These are phyloP conservation scores for Phoma sp. DNA, from an alignment of 2,329 filamentous ascomycete species.

Conservation along the genomic window DNA sequence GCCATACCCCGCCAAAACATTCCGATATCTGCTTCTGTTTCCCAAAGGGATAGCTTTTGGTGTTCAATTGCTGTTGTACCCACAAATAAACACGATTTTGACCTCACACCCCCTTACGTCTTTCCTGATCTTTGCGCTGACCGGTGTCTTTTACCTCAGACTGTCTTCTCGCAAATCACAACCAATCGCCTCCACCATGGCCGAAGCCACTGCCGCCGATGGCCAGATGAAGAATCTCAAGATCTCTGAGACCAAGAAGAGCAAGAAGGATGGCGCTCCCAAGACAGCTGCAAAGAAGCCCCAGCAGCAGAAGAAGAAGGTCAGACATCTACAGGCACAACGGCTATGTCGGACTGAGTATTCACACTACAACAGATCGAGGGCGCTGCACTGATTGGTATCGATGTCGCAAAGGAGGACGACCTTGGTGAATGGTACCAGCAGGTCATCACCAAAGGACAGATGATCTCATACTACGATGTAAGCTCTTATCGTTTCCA, in stretches of 20 bases:
- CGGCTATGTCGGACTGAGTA: neutral
- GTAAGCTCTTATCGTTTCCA: constrained; percentile 43
- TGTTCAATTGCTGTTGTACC: constrained; percentile 14
- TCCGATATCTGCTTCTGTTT: constrained; percentile 19
- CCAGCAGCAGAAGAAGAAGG: constrained; percentile 58
- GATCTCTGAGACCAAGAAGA: constrained; percentile 50
- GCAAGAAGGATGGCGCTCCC: constrained; percentile 45
- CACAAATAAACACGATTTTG: constrained; percentile 6
- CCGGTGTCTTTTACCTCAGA: constrained; percentile 5
- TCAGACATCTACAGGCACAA: constrained; percentile 8
- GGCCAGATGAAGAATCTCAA: constrained; percentile 57
- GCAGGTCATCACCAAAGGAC: constrained; percentile 94
- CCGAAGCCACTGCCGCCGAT: constrained; percentile 44
- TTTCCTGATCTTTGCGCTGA: constrained; percentile 15
- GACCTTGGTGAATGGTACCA: constrained; percentile 97
- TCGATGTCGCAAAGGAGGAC: constrained; percentile 82
- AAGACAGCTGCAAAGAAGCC: constrained; percentile 51
- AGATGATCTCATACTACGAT: constrained; percentile 98
- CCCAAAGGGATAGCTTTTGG: constrained; percentile 17
- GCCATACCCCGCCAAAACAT: constrained; percentile 42
- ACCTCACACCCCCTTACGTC: neutral
- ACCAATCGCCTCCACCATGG: constrained; percentile 32
- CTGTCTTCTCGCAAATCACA: neutral
- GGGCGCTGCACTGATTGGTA: constrained; percentile 77
- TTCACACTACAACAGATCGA: constrained; percentile 53